Conservation (phyloP, 768 basidiomycete species). For the Galerina marginata region DNA sequence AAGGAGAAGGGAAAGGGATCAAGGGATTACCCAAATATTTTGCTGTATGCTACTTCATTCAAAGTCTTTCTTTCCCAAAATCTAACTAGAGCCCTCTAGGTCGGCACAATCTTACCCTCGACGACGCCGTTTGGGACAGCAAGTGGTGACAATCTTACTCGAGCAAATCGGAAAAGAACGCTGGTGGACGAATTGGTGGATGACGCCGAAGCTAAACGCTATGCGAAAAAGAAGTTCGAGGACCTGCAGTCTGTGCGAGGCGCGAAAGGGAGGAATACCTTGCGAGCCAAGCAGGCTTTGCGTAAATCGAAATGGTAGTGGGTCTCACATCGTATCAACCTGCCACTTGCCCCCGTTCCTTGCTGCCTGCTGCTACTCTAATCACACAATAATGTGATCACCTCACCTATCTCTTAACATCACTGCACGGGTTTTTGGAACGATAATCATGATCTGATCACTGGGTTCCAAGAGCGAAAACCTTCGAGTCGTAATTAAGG, state of each 20-base stretch:
- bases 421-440: too few relatives aligned
- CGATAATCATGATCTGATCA: too few relatives aligned
- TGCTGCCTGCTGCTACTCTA: too few relatives aligned
- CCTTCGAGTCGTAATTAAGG: neutral
- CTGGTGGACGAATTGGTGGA: constrained; percentile 89
- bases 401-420: too few relatives aligned
- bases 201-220: constrained; percentile 83
- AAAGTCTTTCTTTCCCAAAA: constrained; percentile 2
- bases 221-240: constrained; percentile 91
- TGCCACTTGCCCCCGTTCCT: too few relatives aligned
- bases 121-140: constrained; percentile 74
- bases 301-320: constrained; percentile 74
- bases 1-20: constrained; percentile 83
- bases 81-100: constrained; percentile 45
- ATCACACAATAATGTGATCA: too few relatives aligned
- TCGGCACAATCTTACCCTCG: constrained; percentile 79
- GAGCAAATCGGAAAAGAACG: constrained; percentile 75
- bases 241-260: constrained; percentile 73
- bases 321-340: too few relatives aligned
- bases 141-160: constrained; percentile 72
- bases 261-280: constrained; percentile 71
- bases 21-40: constrained; percentile 89
- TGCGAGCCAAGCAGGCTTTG: constrained; percentile 65
- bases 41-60: constrained; percentile 60
- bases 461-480: too few relatives aligned